A percentile compares a stretch with the other conserved stretches of the same genome.
These are phyloP conservation scores for Gnomoniopsis smithogilvyi DNA, from an alignment of 2,329 filamentous ascomycete genomes.

Conservation along the genomic window DNA sequence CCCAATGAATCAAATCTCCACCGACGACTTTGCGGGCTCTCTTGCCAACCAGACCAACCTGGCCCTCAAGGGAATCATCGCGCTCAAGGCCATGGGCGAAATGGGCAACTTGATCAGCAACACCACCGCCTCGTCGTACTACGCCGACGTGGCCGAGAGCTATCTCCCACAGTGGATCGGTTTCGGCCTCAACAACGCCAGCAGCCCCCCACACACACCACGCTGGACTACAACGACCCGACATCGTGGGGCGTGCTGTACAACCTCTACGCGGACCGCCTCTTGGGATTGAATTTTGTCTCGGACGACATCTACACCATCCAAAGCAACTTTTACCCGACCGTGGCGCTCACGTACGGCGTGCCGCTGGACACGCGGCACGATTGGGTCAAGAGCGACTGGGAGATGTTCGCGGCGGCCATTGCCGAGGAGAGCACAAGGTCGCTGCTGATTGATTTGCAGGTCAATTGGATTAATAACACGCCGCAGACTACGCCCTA, in stretches of 20 bases:
- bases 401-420: slow-evolving; percentile 83
- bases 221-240: slow-evolving; percentile 71
- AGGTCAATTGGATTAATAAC: slow-evolving; percentile 68
- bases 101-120: slow-evolving; percentile 62
- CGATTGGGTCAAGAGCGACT: slow-evolving; percentile 81
- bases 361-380: slow-evolving; percentile 79
- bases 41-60: slow-evolving; percentile 78
- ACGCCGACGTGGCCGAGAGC: slow-evolving; percentile 52
- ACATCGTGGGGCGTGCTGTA: slow-evolving; percentile 61
- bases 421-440: slow-evolving; percentile 61
- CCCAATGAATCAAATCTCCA: slow-evolving; percentile 74
- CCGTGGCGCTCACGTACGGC: slow-evolving; percentile 71
- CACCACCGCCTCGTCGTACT: slow-evolving; percentile 47
- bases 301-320: slow-evolving; percentile 71
- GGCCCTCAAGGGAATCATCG: slow-evolving; percentile 80
- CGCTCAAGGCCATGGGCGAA: slow-evolving; percentile 75
- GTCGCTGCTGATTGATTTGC: slow-evolving; percentile 62
- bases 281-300: slow-evolving; percentile 75
- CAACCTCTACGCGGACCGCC: slow-evolving; percentile 76
- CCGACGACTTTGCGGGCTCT: slow-evolving; percentile 80
- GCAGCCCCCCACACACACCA: slow-evolving; percentile 67
- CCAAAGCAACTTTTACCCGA: slow-evolving; percentile 74
- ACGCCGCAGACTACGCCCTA: slow-evolving; percentile 60
- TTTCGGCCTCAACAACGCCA: slow-evolving; percentile 65
- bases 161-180: slow-evolving; percentile 74